Evolutionary conservation across 768 basidiomycete species (phyloP), one percentile per base, ranked within the genome.

Genomic region (Pleurotus platypus): DNA sequence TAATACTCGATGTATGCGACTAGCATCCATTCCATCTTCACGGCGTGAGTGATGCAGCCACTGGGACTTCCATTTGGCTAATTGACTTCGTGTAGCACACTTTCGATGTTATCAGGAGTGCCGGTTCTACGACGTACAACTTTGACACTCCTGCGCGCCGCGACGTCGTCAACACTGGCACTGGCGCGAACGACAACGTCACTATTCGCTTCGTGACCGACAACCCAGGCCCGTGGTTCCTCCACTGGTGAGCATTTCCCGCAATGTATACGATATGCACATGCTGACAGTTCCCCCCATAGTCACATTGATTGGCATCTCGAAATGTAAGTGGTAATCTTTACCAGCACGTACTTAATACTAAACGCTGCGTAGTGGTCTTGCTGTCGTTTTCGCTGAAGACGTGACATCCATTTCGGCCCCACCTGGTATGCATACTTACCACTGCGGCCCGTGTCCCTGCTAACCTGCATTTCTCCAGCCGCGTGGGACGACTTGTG

Each of bases 141-240:
- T 80, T 75, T 27, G 62, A 59, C 9, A 84, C 88, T 62, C 86
- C 85, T 1, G 70, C 78, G 13, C 57, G 71, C 70, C 72, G 84
- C 49, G 85, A 87, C 64, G 81, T 81, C 0, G 77, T 84, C 38
- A 62, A 61, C 40, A 60, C 43, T 7, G 63, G 65, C 8, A 35
- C 30, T 9, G 30, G 30, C 8, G 26, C 18, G 22, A 57, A 30
- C 37, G 69, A 71, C 47, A 73, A 75, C 13, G 77, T 78, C 13
- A 78, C 76, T 1, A 62, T 85, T 42, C 74, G 82, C 12, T 84
- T 81, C 68, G 66, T 63, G 0, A 81, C 81, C 1, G 76, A 82
- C 49, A 82, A 82, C 55, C 64, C 80, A 35, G 82, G 82, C 2
- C 77, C 78, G 3, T 81, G 78, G 79, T 56, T 75, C 53, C 59